Base-by-base conservation (phyloP, 495 filamentous ascomycete species). In the Talaromyces wortmannii region DNA sequence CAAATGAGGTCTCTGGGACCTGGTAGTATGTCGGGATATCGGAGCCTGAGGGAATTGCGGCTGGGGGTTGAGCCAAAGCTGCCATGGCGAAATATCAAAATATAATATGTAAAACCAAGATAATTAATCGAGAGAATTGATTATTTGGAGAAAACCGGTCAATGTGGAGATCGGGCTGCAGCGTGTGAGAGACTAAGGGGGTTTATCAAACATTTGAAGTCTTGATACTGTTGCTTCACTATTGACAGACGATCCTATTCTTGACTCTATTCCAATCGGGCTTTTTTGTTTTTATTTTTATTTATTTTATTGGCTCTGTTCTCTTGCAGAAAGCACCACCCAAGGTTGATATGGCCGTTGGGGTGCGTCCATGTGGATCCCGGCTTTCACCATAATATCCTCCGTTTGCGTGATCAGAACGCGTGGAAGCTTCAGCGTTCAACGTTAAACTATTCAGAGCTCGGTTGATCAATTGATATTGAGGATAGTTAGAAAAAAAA, bases 11-110 rank as follows among this genome's bases (percentile, higher is more conserved):
- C 58, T 73, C 70, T 0, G 63, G 64, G 6, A 71, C 52, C 44
- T 73, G 70, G 32, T 67, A 55, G 45, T 73, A 73, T 0, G 64
- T 63, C 6, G 67, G 68, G 36, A 70, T 61, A 52, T 55, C 48
- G 52, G 17, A 30, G 31, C 51, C 54, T 33, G 59, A 12, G 47
- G 43, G 50, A 47, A 45, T 57, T 50, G 54, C 30, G 10, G 31
- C 50, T 57, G 67, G 60, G 7, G 17, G 10, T 46, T 46, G 44
- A 12, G 15, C 17, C 44, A 46, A 46, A 46, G 44, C 16, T 46
- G 44, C 44, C 44, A 46, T 46, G 13, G 44, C 15, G 44, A 46
- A n/a, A 16, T 46, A 46, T 46, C 44, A 46, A 15, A 17, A 46
- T 46, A 46, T 4, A 10, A 15, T 23, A 46, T 46, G 7, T 7